Base-by-base conservation (phyloP, 2,329 filamentous ascomycete species). In the Phoma herbarum region DNA sequence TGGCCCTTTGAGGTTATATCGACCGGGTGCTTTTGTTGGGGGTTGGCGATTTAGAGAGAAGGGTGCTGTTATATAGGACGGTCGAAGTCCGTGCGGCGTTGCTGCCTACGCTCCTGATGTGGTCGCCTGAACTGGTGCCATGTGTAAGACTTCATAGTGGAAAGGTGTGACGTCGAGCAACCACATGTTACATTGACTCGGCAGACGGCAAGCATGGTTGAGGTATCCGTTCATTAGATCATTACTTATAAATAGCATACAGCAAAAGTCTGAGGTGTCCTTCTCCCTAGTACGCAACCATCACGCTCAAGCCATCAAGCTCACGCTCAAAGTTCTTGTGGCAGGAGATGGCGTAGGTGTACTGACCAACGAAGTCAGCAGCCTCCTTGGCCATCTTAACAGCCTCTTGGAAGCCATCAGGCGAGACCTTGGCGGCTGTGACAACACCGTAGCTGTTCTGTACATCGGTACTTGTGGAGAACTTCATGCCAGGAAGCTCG, bases 381-480 rank as follows among this genome's bases (percentile, higher is more conserved):
- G 87, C 87, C 12, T 85, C 87, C 79, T 89, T 91, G 0, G 83
- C 83, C 62, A 93, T 87, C 57, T 84, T 79, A 3, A 90, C 71
- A 0, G 82, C 82, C 68, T 91, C 86, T 64, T 81, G 85, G 64
- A 92, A 80, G 59, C 82, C 85, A 20, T 86, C 82, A 0, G 88
- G 82, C 23, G 82, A 76, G 4, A 80, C 68, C 53, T 81, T 76
- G 16, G 78, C 80, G 12, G 89, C 81, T 0, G 91, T 94, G 0
- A 94, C 88, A 1, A 96, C 90, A 48, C 91, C 91, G 65, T 92
- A 95, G 62, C 85, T 89, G 65, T 92, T 88, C 0, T 86, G 79
- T 0, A 87, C 84, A 18, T 83, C 78, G 1, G 72, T 75, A 0
- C 83, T 84, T 16, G 73, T 69, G 1, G 82, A 82, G 66, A 85